Evolutionary conservation across 1,284 basidiomycete species (phyloP).

Genomic region (Ustilago vetiveriae): DNA sequence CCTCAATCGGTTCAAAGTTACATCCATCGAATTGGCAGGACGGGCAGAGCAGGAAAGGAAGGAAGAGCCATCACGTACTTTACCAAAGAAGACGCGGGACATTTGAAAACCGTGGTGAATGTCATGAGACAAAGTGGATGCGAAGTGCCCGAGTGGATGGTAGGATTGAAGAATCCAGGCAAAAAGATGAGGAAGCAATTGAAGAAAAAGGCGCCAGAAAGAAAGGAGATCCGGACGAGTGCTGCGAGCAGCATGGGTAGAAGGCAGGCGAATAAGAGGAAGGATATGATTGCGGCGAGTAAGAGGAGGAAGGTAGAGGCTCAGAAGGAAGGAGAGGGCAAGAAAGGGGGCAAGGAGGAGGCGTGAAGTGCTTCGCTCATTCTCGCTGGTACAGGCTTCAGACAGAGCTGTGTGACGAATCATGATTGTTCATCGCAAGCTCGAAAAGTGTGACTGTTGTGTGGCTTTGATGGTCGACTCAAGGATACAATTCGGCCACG

Average conservation of each 20-base stretch:
- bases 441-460: too few species aligned
- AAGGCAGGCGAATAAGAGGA: slow-evolving; percentile 45
- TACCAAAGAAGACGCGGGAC: slow-evolving; percentile 89
- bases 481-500: too few species aligned
- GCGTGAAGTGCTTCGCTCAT: neutral
- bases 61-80: slow-evolving; percentile 95
- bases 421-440: too few species aligned
- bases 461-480: neutral
- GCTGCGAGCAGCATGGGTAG: slow-evolving; percentile 55
- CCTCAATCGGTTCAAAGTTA: slow-evolving; percentile 80
- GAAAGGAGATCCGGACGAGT: slow-evolving; percentile 67
- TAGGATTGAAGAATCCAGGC: slow-evolving; percentile 77
- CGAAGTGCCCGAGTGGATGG: slow-evolving; percentile 65
- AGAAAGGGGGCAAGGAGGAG: neutral
- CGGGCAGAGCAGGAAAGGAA: slow-evolving; percentile 88
- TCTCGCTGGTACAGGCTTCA: too few species aligned
- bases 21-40: slow-evolving; percentile 94
- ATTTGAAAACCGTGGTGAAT: slow-evolving; percentile 94
- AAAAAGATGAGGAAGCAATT: slow-evolving; percentile 86
- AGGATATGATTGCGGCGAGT: slow-evolving; percentile 59
- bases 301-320: slow-evolving; percentile 48
- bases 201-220: slow-evolving; percentile 78
- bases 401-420: too few species aligned
- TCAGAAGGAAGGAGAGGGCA: neutral
- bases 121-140: slow-evolving; percentile 86